phyloP scores from a whole-genome alignment of 495 filamentous ascomycete genomes.

The Aspergillus bridgeri region DNA sequence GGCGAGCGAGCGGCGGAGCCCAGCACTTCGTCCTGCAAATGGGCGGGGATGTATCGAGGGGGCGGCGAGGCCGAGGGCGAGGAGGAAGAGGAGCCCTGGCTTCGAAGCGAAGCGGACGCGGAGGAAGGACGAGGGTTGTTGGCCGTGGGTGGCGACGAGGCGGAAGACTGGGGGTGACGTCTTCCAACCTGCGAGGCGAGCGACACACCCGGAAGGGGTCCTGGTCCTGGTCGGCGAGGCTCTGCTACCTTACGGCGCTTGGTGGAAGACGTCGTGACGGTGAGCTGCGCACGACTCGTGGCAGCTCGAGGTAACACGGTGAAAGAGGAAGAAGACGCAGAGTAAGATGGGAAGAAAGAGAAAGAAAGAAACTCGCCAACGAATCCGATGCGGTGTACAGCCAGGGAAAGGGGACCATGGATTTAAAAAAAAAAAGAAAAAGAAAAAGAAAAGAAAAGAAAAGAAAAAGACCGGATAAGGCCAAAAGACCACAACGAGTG shows the following conservation, averaged over 20 bases:
- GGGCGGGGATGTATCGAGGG: conserved; percentile 56
- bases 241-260: conserved; percentile 85
- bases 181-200: conserved; percentile 39
- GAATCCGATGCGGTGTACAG: neutral
- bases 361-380: neutral
- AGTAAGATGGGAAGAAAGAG: neutral
- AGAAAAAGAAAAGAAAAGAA: conserved; percentile 2
- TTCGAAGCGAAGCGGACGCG: conserved; percentile 31
- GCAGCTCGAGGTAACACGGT: conserved; percentile 44
- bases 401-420: neutral
- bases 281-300: conserved; percentile 62
- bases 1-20: conserved; percentile 46
- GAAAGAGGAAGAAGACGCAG: conserved; percentile 10
- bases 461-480: neutral
- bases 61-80: conserved; percentile 26
- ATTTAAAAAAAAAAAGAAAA: neutral
- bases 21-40: conserved; percentile 59
- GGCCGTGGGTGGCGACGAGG: conserved; percentile 19
- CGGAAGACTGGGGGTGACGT: conserved; percentile 36
- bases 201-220: conserved; percentile 25
- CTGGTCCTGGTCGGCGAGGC: conserved; percentile 38
- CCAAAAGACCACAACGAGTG: too few relatives aligned
- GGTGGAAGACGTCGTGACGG: conserved; percentile 81
- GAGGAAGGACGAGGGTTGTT: conserved; percentile 22
- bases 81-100: conserved; percentile 29